Evolutionary conservation across 1,139 yeast species (phyloP).

Genomic region (Yamadazyma triangularis): DNA sequence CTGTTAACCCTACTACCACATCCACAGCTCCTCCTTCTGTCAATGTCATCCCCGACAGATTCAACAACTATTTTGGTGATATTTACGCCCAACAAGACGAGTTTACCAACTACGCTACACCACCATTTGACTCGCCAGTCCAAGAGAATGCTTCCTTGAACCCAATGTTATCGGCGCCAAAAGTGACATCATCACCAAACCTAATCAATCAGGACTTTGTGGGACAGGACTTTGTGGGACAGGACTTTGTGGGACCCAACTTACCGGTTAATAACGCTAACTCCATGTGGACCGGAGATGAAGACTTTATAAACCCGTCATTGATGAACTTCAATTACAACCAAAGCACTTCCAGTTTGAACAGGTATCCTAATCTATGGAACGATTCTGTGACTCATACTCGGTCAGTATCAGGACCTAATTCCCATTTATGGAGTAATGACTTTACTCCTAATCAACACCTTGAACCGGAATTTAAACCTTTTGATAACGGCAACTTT

Average conservation of each 20-base stretch:
- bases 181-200: not conserved
- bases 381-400: slow-evolving; percentile 6
- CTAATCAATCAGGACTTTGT: not conserved
- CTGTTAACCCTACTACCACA: not conserved
- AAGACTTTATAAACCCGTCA: not conserved
- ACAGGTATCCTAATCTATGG: slow-evolving; percentile 8
- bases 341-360: slow-evolving; percentile 8
- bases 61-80: slow-evolving; percentile 8
- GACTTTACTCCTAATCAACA: not conserved
- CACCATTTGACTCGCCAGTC: slow-evolving; percentile 1
- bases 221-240: not conserved
- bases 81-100: slow-evolving; percentile 7
- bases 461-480: slow-evolving; percentile 1
- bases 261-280: not conserved
- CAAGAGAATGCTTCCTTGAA: not conserved
- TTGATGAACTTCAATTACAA: slow-evolving; percentile 1
- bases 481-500: slow-evolving; percentile 3
- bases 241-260: not conserved
- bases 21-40: not conserved
- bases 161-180: not conserved
- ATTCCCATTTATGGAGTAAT: slow-evolving; percentile 8
- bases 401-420: slow-evolving; percentile 9
- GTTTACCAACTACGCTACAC: not conserved
- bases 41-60: not conserved
- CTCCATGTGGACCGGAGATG: not conserved